Base-by-base conservation (phyloP, 495 filamentous ascomycete species). In the Parachaetomium inaequale region DNA sequence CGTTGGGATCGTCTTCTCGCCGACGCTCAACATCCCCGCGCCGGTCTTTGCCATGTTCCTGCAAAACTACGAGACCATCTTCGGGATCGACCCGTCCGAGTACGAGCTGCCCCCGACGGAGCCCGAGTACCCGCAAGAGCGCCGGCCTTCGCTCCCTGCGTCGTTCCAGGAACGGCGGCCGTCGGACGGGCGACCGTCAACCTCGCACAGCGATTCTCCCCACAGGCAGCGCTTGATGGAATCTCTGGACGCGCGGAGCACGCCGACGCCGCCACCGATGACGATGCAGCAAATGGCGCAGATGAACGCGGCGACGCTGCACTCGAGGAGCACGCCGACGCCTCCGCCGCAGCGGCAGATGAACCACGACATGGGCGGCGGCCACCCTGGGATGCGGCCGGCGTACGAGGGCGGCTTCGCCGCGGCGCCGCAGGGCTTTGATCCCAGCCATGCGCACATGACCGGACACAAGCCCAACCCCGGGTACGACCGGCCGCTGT, bases 1-100 rank as follows among this genome's bases (percentile, higher is more conserved):
- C 73, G 92, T 98, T 54, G 92, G 94, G 66, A 98, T 98, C 63
- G 93, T 98, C 58, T 98, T 98, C 75, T 94, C 95, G n/a, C 94
- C 94, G 2, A 98, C 95, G 0, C 82, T 98, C 34, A 98, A 98
- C 74, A 97, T 98, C 43, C 93, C 95, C 0, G 91, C 92, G 1
- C 93, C 95, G 17, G 88, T 98, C 7, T 96, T 98, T 68, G 92
- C 92, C 2, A 81, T 92, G 75, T 94, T 98, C 74, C 82, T 98
- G 36, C 92, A 93, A 55, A 92, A 98, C 66, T 96, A 89, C 68
- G 82, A 89, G 65, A 81, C 81, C 42, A 93, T 98, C 49, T 98
- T 97, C 72, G 89, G 87, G 34, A 82, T 87, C 56, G 80, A 86
- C 7, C 81, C 84, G 1, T 82, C 85, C 64, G 81, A 86, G 60